Percentiles rank a stretch among this genome's conserved stretches.
These are phyloP conservation scores for Aspergillus flavus DNA, from an alignment of 2,329 filamentous ascomycete species.

Conservation along the genomic window DNA sequence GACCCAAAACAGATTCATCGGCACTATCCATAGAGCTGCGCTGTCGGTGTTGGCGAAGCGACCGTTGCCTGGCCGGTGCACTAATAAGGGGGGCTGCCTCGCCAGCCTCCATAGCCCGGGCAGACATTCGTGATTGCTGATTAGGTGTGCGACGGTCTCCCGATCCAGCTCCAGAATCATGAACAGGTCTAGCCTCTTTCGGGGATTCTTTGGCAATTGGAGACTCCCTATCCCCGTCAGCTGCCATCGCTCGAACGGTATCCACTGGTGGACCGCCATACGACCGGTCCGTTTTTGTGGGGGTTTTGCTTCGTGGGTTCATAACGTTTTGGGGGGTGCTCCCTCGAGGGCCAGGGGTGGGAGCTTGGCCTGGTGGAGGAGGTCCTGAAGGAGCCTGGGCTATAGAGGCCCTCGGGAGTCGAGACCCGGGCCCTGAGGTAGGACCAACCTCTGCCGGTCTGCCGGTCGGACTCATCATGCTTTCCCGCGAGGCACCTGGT, in stretches of 20 bases:
- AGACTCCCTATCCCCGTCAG: conserved; percentile 52
- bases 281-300: conserved; percentile 51
- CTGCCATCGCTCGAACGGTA: conserved; percentile 43
- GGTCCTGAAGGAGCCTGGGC: conserved; percentile 64
- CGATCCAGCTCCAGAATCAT: conserved; percentile 53
- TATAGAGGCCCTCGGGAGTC: conserved; percentile 62
- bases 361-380: conserved; percentile 66
- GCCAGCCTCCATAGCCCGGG: conserved; percentile 51
- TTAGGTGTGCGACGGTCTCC: conserved; percentile 69
- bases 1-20: conserved; percentile 57
- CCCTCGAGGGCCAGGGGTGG: conserved; percentile 58
- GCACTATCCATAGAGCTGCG: conserved; percentile 71
- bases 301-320: conserved; percentile 52
- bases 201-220: conserved; percentile 49
- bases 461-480: conserved; percentile 34
- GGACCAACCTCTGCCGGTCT: conserved; percentile 34
- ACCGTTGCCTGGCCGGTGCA: conserved; percentile 49
- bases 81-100: conserved; percentile 49
- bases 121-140: conserved; percentile 49
- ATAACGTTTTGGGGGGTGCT: conserved; percentile 40
- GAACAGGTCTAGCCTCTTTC: conserved; percentile 38
- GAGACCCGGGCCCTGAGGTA: conserved; percentile 51
- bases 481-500: conserved; percentile 48
- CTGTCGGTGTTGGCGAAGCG: conserved; percentile 60
- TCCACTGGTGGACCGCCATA: conserved; percentile 47